Evolutionary conservation across 2,329 filamentous ascomycete genomes (phyloP).

Genomic region (Aspergillus intermedius): DNA sequence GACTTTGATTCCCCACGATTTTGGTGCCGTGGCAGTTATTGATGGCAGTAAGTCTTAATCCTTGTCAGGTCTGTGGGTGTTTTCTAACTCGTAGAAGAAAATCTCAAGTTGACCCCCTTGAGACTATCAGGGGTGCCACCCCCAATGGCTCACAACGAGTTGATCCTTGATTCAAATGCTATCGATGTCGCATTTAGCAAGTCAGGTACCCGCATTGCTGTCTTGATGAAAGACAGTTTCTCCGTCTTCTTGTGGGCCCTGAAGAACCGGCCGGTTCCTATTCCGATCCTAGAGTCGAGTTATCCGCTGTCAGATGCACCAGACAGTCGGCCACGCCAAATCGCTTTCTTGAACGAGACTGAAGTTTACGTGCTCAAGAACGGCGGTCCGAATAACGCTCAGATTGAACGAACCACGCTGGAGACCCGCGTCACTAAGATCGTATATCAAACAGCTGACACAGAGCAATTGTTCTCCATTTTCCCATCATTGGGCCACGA

Average conservation of each 20-base stretch:
- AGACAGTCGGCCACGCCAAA: constrained; percentile 35
- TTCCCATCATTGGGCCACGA: constrained; percentile 30
- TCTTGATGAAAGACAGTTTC: constrained; percentile 62
- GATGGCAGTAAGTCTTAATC: constrained; percentile 58
- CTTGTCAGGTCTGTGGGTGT: background rate
- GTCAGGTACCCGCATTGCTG: constrained; percentile 59
- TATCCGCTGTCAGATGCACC: constrained; percentile 26
- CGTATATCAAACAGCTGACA: constrained; percentile 25
- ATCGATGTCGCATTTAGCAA: constrained; percentile 69
- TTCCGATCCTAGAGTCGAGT: constrained; percentile 34
- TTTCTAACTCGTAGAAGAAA: constrained; percentile 35
- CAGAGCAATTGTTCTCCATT: constrained; percentile 31
- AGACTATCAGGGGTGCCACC: constrained; percentile 80
- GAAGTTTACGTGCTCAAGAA: constrained; percentile 39
- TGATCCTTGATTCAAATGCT: constrained; percentile 56
- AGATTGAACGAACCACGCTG: constrained; percentile 28
- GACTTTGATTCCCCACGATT: constrained; percentile 63
- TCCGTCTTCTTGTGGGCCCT: constrained; percentile 65
- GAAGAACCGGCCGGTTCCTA: constrained; percentile 34
- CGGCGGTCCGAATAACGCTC: constrained; percentile 21
- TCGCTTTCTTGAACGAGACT: constrained; percentile 41
- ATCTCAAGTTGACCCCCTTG: constrained; percentile 77
- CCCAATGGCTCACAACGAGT: constrained; percentile 79
- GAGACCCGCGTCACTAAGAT: constrained; percentile 26
- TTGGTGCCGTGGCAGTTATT: constrained; percentile 73